These are phyloP conservation scores for Pleochaeta shiraiana DNA, from an alignment of 2,329 filamentous ascomycete genomes.

Conservation along the genomic window DNA sequence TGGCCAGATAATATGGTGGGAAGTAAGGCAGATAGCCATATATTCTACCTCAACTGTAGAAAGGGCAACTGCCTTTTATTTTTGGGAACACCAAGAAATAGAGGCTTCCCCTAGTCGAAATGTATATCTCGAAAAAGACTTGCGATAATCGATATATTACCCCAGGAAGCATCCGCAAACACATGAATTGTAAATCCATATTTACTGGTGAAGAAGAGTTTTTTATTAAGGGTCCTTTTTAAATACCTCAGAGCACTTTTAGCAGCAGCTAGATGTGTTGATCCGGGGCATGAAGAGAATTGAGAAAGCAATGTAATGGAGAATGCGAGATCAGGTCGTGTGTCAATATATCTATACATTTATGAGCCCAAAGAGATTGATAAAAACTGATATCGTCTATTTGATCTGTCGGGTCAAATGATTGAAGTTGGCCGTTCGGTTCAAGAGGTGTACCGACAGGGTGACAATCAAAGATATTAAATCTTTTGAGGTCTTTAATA, in stretches of 20 bases:
- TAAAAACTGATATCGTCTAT: not conserved
- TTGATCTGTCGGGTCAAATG: not conserved
- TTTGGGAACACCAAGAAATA: not conserved
- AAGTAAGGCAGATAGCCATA: not conserved
- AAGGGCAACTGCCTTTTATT: not conserved
- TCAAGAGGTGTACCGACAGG: constrained; percentile 1
- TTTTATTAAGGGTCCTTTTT: not conserved
- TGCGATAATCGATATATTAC: not conserved
- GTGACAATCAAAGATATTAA: not conserved
- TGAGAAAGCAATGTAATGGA: not conserved
- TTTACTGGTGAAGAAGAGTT: not conserved
- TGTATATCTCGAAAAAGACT: not conserved
- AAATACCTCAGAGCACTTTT: not conserved
- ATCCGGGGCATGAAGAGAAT: not conserved
- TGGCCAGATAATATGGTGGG: not conserved
- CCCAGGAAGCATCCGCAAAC: not conserved
- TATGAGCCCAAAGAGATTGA: not conserved
- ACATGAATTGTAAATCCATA: not conserved
- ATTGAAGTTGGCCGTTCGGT: not conserved
- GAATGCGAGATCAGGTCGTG: not conserved
- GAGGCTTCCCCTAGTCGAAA: not conserved
- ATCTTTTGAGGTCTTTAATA: not conserved
- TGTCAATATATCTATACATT: not conserved
- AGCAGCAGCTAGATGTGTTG: not conserved
- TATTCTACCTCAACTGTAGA: no score